A percentile compares a stretch with the other conserved stretches of the same genome.
Evolutionary conservation across 208 protist species (phyloP).

Genomic region (Crithidia acanthocephali): DNA sequence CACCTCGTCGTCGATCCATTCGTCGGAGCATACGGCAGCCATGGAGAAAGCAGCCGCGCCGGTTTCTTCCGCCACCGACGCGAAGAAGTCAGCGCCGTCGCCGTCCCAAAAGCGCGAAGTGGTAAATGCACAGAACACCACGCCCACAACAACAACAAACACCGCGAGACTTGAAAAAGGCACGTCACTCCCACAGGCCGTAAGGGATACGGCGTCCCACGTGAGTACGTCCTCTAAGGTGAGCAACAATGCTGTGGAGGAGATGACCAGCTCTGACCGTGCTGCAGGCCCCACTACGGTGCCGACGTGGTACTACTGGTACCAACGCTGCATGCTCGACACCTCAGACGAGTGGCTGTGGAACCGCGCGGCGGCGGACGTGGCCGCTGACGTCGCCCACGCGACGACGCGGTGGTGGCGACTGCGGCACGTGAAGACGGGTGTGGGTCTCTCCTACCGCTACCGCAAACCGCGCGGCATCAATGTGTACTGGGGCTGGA

Average conservation of each 20-base stretch:
- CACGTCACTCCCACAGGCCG: too few relatives aligned
- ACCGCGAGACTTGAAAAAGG: too few relatives aligned
- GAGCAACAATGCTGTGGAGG: neutral
- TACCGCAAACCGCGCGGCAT: slow-evolving; percentile 73
- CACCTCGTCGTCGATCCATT: too few relatives aligned
- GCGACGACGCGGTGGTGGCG: slow-evolving; percentile 42
- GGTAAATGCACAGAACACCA: neutral
- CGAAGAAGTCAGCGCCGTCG: neutral
- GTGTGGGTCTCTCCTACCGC: slow-evolving; percentile 64
- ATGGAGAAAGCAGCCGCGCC: too few relatives aligned
- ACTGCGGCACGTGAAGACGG: slow-evolving; percentile 60
- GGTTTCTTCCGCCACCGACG: too few relatives aligned
- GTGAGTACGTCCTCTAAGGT: neutral
- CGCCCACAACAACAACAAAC: too few relatives aligned
- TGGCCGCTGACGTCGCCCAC: slow-evolving; percentile 14
- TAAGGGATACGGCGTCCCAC: neutral
- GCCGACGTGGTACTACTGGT: slow-evolving; percentile 27
- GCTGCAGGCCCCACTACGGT: neutral
- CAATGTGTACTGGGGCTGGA: slow-evolving; percentile 78
- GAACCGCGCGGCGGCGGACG: slow-evolving; percentile 25
- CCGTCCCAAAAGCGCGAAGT: neutral
- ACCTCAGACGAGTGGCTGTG: slow-evolving; percentile 39
- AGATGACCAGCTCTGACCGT: neutral
- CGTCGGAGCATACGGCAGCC: too few relatives aligned
- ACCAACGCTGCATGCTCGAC: slow-evolving; percentile 28